Evolutionary conservation across 2,329 filamentous ascomycete genomes (phyloP).

Genomic region (Celoporthe dispersa): DNA sequence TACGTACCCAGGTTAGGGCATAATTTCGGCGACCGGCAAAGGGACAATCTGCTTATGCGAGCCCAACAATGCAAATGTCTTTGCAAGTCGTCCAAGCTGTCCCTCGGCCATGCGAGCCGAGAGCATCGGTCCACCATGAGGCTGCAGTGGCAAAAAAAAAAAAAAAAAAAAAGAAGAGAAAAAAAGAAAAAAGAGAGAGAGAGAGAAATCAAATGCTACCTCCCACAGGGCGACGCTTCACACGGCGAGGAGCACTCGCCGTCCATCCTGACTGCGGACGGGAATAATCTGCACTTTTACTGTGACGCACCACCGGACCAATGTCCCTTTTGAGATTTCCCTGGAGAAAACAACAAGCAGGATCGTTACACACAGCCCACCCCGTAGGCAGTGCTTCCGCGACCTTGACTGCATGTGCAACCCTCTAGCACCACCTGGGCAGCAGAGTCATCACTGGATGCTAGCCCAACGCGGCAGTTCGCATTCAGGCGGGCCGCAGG

Average conservation of each 20-base stretch:
- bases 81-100: not conserved
- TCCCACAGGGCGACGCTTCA: not conserved
- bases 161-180: not conserved
- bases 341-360: not conserved
- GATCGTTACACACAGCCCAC: not conserved
- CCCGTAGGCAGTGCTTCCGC: not conserved
- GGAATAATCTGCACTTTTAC: not conserved
- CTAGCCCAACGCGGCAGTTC: constrained; percentile 15
- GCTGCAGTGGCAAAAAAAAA: not conserved
- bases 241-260: not conserved
- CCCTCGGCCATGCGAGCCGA: not conserved
- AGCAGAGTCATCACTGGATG: constrained; percentile 3
- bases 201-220: too few species aligned
- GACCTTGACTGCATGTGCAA: not conserved
- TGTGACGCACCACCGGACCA: not conserved
- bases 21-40: not conserved
- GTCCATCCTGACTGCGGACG: not conserved
- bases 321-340: constrained; percentile 6
- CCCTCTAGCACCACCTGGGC: not conserved
- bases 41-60: not conserved
- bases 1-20: not conserved
- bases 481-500: constrained; percentile 15
- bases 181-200: too few species aligned
- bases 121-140: not conserved
- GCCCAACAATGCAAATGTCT: not conserved